These are phyloP conservation scores for Sporothrix variecibatus DNA, from an alignment of 2,329 filamentous ascomycete species.

Conservation along the genomic window DNA sequence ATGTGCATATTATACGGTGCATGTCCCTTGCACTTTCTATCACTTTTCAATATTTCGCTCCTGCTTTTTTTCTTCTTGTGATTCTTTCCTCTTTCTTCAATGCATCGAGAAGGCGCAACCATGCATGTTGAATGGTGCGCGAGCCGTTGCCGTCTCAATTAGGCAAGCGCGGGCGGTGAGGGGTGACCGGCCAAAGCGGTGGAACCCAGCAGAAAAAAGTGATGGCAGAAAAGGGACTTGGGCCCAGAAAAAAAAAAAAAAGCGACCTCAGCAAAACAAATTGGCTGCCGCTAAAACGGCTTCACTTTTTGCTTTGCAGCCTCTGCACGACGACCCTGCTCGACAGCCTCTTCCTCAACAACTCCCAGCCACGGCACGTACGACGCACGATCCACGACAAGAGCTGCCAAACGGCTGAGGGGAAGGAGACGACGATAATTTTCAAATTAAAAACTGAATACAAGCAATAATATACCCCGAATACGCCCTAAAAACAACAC, in stretches of 20 bases:
- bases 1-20: not conserved
- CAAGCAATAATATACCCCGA: not conserved
- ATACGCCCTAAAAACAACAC: not conserved
- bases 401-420: not conserved
- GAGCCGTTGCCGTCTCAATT: not conserved
- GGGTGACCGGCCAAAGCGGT: not conserved
- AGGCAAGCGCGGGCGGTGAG: slow-evolving; percentile 17
- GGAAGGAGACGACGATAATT: not conserved
- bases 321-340: slow-evolving; percentile 10
- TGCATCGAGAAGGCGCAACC: not conserved
- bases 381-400: not conserved
- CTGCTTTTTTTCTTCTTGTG: not conserved
- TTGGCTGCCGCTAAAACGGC: slow-evolving; percentile 15
- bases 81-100: not conserved
- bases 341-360: not conserved
- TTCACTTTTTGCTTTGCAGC: slow-evolving; percentile 17
- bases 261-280: slow-evolving; percentile 4
- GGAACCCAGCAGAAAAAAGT: slow-evolving; percentile 19
- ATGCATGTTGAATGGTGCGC: not conserved
- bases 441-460: not conserved
- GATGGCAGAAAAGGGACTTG: slow-evolving; percentile 15
- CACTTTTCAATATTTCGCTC: not conserved
- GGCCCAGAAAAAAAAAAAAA: slow-evolving; percentile 24
- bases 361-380: slow-evolving; percentile 1
- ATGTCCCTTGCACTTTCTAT: not conserved